A percentile compares a stretch with the other conserved stretches of the same genome.
Evolutionary conservation across 345 rosid species (phyloP).

Genomic region (Salix purpurea): DNA sequence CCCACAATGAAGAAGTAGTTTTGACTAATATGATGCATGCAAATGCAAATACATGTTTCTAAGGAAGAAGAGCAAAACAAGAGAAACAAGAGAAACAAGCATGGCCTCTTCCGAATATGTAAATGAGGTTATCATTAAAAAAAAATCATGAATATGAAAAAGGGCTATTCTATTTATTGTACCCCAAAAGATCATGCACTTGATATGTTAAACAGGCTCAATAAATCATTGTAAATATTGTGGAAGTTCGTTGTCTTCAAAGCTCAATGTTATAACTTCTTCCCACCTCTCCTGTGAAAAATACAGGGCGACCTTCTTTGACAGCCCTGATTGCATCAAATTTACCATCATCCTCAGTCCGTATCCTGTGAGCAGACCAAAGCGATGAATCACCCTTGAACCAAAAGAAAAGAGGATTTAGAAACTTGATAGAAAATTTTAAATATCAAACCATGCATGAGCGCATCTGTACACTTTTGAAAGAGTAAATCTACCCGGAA

Average conservation of each 20-base stretch:
- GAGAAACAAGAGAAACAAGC: neutral
- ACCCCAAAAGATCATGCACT: neutral
- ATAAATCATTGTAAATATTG: neutral
- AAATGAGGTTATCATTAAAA: neutral
- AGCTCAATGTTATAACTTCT: neutral
- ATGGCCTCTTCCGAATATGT: neutral
- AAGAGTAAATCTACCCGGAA: conserved; percentile 1
- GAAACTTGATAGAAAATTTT: neutral
- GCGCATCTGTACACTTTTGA: too few species aligned
- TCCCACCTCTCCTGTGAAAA: conserved; percentile 84
- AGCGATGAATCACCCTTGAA: conserved; percentile 69
- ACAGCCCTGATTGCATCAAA: conserved; percentile 71
- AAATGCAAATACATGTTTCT: neutral
- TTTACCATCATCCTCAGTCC: conserved; percentile 38
- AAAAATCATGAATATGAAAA: neutral
- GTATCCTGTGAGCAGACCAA: conserved; percentile 74
- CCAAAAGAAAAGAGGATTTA: neutral
- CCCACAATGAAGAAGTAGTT: too few species aligned
- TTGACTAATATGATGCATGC: neutral
- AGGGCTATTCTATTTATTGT: neutral
- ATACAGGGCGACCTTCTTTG: conserved; percentile 61
- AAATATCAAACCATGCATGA: neutral
- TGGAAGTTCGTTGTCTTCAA: neutral
- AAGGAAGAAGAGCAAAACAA: neutral
- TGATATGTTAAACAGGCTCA: neutral